Conservation (phyloP, 768 basidiomycete genomes). For the Amanita fuliginea region DNA sequence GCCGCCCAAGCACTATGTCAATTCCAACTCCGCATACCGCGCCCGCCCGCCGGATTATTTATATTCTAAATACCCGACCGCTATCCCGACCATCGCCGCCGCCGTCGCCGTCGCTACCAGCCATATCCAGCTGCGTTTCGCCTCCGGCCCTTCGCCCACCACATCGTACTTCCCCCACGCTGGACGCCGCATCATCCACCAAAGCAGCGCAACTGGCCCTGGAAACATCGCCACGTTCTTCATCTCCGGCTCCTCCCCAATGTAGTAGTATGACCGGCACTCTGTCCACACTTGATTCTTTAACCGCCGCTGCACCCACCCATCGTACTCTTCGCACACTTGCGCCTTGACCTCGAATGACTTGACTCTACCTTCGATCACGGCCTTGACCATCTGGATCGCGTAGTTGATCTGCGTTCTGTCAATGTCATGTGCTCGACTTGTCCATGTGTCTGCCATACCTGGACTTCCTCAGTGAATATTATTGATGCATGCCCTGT, state of each 20-base stretch:
- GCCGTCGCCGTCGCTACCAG: constrained; percentile 14
- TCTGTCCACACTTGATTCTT: constrained; percentile 38
- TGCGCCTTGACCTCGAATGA: constrained; percentile 38
- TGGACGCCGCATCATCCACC: constrained; percentile 36
- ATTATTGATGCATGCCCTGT: constrained; percentile 49
- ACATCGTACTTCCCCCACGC: constrained; percentile 32
- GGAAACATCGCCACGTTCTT: constrained; percentile 43
- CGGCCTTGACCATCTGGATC: constrained; percentile 39
- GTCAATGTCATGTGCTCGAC: constrained; percentile 6
- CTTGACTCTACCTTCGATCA: constrained; percentile 34
- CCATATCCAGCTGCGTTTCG: constrained; percentile 20
- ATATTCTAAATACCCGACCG: no score
- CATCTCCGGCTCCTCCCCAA: constrained; percentile 22
- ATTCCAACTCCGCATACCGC: no score
- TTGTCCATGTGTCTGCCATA: constrained; percentile 13
- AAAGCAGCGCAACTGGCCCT: constrained; percentile 37
- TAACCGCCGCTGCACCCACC: constrained; percentile 37
- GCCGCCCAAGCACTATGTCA: constrained; percentile 2
- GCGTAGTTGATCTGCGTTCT: constrained; percentile 33
- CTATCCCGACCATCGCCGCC: constrained; percentile 11
- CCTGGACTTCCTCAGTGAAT: constrained; percentile 47
- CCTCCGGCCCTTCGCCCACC: constrained; percentile 23
- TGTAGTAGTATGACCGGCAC: constrained; percentile 43
- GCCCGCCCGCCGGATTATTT: no score
- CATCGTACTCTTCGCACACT: constrained; percentile 39